A percentile compares a stretch with the other conserved stretches of the same genome.
phyloP scores from a whole-genome alignment of 352 stramenopile genomes.

The Pythium biforme region DNA sequence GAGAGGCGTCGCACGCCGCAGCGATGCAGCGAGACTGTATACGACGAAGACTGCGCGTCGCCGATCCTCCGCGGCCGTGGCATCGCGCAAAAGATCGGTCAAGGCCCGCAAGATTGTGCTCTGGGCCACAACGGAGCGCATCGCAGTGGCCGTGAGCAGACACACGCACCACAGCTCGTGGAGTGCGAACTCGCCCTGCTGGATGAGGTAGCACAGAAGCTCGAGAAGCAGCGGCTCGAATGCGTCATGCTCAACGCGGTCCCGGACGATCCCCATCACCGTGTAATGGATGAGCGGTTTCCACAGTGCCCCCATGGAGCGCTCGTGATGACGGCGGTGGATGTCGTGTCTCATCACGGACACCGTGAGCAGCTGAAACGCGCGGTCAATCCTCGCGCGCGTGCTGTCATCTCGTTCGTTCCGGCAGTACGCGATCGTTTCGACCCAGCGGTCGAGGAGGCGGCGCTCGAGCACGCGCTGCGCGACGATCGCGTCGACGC shows the following conservation, averaged over 20 bases:
- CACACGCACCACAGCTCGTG: slow-evolving; percentile 13
- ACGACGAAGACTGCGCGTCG: slow-evolving; percentile 1
- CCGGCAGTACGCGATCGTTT: not conserved
- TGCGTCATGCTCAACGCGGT: not conserved
- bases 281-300: slow-evolving; percentile 12
- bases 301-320: not conserved
- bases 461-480: not conserved
- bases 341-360: not conserved
- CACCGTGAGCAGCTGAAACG: not conserved
- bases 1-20: slow-evolving; percentile 1
- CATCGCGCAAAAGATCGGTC: slow-evolving; percentile 6
- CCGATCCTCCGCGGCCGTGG: not conserved
- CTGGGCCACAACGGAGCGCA: not conserved
- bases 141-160: not conserved
- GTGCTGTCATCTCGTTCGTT: too few relatives aligned
- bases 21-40: not conserved
- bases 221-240: slow-evolving; percentile 3
- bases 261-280: not conserved
- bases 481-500: not conserved
- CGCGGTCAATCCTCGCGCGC: not conserved
- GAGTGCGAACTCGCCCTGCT: not conserved
- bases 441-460: slow-evolving; percentile 5
- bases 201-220: slow-evolving; percentile 8
- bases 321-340: not conserved
- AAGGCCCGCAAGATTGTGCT: not conserved